Conservation (phyloP, 805 yeast species). For the Metschnikowia kunwiensis region DNA sequence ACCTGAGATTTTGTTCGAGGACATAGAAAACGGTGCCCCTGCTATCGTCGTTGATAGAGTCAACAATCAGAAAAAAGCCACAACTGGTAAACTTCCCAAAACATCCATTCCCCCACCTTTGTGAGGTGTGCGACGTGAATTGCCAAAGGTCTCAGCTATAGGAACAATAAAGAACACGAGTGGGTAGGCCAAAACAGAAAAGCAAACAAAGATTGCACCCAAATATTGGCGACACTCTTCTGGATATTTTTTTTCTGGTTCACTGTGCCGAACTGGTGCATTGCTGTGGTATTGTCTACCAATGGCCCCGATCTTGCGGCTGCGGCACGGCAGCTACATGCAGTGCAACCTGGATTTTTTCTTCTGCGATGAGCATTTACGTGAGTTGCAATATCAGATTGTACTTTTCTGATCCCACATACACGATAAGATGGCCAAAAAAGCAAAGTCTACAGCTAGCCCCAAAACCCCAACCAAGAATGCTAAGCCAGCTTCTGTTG, state of each 20-base stretch:
- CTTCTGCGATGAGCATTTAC: conserved; percentile 20
- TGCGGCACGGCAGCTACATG: too few species aligned
- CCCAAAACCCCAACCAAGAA: conserved; percentile 17
- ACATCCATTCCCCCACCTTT: conserved; percentile 36
- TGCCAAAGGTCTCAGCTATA: too few species aligned
- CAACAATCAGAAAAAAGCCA: conserved; percentile 16
- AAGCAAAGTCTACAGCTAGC: conserved; percentile 20
- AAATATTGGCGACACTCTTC: too few species aligned
- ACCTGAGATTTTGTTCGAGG: conserved; percentile 38
- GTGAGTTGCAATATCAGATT: not conserved
- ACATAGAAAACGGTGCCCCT: conserved; percentile 38
- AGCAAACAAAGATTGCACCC: too few species aligned
- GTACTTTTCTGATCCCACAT: not conserved
- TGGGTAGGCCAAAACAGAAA: too few species aligned
- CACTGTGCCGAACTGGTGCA: too few species aligned
- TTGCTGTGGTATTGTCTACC: too few species aligned
- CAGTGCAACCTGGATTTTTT: conserved; percentile 14
- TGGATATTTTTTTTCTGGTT: too few species aligned
- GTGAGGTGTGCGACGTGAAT: not conserved
- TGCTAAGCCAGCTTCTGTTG: conserved; percentile 5
- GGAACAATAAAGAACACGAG: too few species aligned
- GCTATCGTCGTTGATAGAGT: conserved; percentile 39
- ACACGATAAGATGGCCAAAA: conserved; percentile 16
- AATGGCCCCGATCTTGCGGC: too few species aligned
- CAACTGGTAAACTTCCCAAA: conserved; percentile 23